phyloP scores from a whole-genome alignment of 768 basidiomycete genomes.

The Amanita phalloides region DNA sequence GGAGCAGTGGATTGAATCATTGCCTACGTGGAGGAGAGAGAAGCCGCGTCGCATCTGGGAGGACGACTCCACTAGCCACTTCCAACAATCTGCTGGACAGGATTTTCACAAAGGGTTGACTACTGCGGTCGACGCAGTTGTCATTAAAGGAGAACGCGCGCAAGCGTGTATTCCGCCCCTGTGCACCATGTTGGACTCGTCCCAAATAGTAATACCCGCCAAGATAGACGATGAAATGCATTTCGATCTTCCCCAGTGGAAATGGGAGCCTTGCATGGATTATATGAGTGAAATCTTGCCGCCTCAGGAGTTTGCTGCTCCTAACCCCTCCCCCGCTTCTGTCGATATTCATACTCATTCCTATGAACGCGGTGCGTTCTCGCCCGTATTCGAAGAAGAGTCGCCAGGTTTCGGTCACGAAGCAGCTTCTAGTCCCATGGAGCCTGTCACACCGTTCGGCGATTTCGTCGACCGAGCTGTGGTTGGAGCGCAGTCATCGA shows the following conservation, averaged over 20 bases:
- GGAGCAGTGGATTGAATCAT: constrained; percentile 64
- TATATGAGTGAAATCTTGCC: constrained; percentile 19
- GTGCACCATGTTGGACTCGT: constrained; percentile 17
- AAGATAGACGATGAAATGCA: constrained; percentile 37
- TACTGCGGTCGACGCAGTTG: constrained; percentile 64
- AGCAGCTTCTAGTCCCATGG: constrained; percentile 55
- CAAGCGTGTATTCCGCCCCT: constrained; percentile 81
- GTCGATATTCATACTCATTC: constrained; percentile 11
- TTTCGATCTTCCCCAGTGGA: constrained; percentile 13
- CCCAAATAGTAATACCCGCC: constrained; percentile 6
- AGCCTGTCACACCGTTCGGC: constrained; percentile 67
- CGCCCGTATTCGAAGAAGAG: constrained; percentile 54
- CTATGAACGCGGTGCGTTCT: constrained; percentile 38
- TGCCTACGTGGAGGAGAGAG: constrained; percentile 62
- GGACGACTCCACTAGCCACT: constrained; percentile 27
- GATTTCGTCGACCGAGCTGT: constrained; percentile 69
- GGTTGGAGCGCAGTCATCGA: constrained; percentile 23
- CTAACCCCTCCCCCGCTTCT: constrained; percentile 6
- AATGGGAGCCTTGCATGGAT: constrained; percentile 16
- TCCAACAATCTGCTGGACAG: constrained; percentile 26
- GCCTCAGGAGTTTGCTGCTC: constrained; percentile 25
- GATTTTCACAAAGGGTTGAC: constrained; percentile 70
- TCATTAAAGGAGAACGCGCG: constrained; percentile 81
- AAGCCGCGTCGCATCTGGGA: constrained; percentile 62
- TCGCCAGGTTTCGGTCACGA: constrained; percentile 49